phyloP scores from a whole-genome alignment of 2,329 filamentous ascomycete species.

The Nannizziopsis arthrosporioides region DNA sequence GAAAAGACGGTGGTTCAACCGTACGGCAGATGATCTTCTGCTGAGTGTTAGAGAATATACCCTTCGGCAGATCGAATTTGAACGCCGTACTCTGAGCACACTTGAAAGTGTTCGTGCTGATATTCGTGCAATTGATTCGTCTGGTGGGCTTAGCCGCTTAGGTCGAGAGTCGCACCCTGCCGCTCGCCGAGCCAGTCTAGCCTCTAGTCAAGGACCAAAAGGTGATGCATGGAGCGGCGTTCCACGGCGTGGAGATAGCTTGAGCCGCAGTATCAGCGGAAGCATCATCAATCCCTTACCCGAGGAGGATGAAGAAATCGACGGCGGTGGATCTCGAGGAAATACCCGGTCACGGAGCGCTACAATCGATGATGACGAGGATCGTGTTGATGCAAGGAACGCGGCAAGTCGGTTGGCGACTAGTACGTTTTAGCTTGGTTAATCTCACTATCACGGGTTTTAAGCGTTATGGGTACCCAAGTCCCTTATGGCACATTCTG shows the following conservation, averaged over 20 bases:
- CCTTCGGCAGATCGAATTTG: slow-evolving; percentile 86
- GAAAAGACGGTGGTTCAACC: slow-evolving; percentile 78
- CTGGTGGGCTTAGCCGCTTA: slow-evolving; percentile 76
- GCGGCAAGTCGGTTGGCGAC: slow-evolving; percentile 86
- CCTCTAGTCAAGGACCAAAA: slow-evolving; percentile 85
- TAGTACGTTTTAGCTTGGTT: slow-evolving; percentile 67
- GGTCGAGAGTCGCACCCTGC: slow-evolving; percentile 79
- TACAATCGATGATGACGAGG: slow-evolving; percentile 58
- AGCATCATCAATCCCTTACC: slow-evolving; percentile 54
- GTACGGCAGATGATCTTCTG: slow-evolving; percentile 74
- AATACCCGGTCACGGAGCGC: slow-evolving; percentile 39
- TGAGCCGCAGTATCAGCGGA: slow-evolving; percentile 64
- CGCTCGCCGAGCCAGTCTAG: slow-evolving; percentile 60
- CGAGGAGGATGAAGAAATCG: slow-evolving; percentile 50
- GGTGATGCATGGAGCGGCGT: slow-evolving; percentile 98
- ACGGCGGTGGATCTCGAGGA: slow-evolving; percentile 33
- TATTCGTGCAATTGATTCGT: slow-evolving; percentile 81
- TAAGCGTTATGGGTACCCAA: not conserved
- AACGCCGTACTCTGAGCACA: slow-evolving; percentile 79
- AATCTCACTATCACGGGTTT: not conserved
- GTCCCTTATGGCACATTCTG: not conserved
- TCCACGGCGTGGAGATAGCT: slow-evolving; percentile 65
- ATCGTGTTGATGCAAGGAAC: slow-evolving; percentile 88
- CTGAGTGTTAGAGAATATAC: slow-evolving; percentile 82
- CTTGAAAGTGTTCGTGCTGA: slow-evolving; percentile 90